Conservation (phyloP, 2,329 filamentous ascomycete species). For the Monilinia fructicola region DNA sequence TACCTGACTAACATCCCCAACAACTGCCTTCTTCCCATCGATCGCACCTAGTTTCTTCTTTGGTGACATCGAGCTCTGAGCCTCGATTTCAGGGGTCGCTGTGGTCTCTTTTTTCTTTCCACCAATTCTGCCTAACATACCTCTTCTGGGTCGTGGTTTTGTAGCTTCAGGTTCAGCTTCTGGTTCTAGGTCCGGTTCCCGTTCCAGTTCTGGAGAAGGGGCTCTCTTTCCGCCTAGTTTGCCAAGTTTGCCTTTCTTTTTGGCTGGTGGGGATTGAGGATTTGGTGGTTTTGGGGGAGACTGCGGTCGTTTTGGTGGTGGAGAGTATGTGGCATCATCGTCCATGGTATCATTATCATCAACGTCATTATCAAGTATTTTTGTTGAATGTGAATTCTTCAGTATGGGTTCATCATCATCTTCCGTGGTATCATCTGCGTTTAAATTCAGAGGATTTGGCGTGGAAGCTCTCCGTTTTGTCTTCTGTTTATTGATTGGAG, state of each 20-base stretch:
- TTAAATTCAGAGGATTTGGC: background rate
- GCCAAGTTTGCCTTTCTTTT: slow-evolving; percentile 29
- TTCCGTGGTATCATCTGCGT: slow-evolving; percentile 19
- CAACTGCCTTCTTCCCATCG: slow-evolving; percentile 22
- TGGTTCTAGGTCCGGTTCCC: slow-evolving; percentile 14
- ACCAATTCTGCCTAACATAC: slow-evolving; percentile 35
- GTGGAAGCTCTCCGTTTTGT: slow-evolving; percentile 17
- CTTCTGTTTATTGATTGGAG: slow-evolving; percentile 25
- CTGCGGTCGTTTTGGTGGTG: slow-evolving; percentile 7
- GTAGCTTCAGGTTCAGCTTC: slow-evolving; percentile 10
- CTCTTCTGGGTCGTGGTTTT: slow-evolving; percentile 24
- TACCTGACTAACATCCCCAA: slow-evolving; percentile 11
- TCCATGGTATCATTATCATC: slow-evolving; percentile 26
- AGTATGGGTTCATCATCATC: slow-evolving; percentile 23
- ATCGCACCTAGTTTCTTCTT: slow-evolving; percentile 36
- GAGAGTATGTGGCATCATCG: slow-evolving; percentile 20
- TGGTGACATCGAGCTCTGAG: slow-evolving; percentile 20
- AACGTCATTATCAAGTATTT: slow-evolving; percentile 2
- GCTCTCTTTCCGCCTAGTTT: slow-evolving; percentile 32
- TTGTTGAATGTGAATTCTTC: background rate
- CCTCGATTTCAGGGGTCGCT: slow-evolving; percentile 23
- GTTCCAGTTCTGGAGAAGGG: slow-evolving; percentile 17
- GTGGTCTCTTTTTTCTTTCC: slow-evolving; percentile 32
- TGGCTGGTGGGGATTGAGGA: slow-evolving; percentile 2
- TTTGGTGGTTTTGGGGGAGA: slow-evolving; percentile 13